Evolutionary conservation across 1,284 basidiomycete species (phyloP).

Genomic region (Sporisorium sorghi): DNA sequence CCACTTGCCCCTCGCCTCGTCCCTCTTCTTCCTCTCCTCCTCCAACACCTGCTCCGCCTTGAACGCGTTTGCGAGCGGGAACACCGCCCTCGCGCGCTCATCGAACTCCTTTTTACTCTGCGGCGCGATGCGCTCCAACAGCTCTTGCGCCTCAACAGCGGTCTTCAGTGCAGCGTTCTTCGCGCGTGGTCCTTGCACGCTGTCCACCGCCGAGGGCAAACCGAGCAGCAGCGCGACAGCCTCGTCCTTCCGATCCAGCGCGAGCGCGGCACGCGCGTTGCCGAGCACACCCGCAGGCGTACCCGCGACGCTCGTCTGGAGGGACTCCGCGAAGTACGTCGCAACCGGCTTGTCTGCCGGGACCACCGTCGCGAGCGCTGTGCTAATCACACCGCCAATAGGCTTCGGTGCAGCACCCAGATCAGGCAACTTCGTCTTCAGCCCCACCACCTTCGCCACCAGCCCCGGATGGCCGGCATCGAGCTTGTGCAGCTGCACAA

Average conservation of each 20-base stretch:
- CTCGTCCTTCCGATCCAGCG: slow-evolving; percentile 23
- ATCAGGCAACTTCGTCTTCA: slow-evolving; percentile 71
- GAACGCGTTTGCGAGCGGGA: slow-evolving; percentile 70
- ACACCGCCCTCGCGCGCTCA: slow-evolving; percentile 54
- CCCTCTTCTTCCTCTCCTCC: slow-evolving; percentile 36
- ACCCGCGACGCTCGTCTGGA: slow-evolving; percentile 7
- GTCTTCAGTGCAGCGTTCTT: slow-evolving; percentile 20
- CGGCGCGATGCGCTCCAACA: slow-evolving; percentile 21
- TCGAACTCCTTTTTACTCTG: slow-evolving; percentile 56
- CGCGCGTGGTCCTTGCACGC: background rate
- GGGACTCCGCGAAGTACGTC: slow-evolving; percentile 75
- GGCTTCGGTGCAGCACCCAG: slow-evolving; percentile 31
- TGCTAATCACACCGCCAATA: slow-evolving; percentile 70
- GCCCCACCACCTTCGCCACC: slow-evolving; percentile 78
- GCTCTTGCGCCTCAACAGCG: slow-evolving; percentile 7
- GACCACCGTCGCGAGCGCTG: slow-evolving; percentile 64
- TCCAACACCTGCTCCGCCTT: slow-evolving; percentile 58
- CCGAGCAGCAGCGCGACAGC: slow-evolving; percentile 25
- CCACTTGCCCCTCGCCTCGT: slow-evolving; percentile 14
- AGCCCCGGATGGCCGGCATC: slow-evolving; percentile 77
- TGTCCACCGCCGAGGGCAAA: slow-evolving; percentile 11
- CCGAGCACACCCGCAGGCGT: slow-evolving; percentile 11
- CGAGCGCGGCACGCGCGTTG: slow-evolving; percentile 18
- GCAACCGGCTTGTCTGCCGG: slow-evolving; percentile 72
- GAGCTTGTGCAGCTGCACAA: slow-evolving; percentile 75